A percentile compares a stretch with the other conserved stretches of the same genome.
Evolutionary conservation across 75 land plant species (phyloP).

Genomic region (Cryptomeria japonica): DNA sequence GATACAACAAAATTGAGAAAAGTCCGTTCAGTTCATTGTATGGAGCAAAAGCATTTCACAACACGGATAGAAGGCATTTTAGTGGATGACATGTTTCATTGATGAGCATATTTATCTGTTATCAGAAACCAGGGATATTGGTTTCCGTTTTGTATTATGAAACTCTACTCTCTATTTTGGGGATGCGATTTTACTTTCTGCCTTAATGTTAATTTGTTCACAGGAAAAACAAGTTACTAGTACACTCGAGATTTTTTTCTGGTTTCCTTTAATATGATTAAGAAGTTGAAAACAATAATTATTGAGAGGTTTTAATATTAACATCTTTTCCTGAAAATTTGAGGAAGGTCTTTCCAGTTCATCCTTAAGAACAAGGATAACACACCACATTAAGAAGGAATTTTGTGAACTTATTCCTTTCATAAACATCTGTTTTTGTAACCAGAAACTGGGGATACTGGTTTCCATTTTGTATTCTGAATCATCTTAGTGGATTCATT

Average conservation of each 20-base stretch:
- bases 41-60: not conserved
- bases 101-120: slow-evolving; percentile 3
- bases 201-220: not conserved
- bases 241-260: not conserved
- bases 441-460: not conserved
- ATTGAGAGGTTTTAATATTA: not conserved
- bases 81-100: not conserved
- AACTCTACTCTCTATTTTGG: not conserved
- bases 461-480: not conserved
- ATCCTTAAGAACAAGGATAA: not conserved
- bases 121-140: not conserved
- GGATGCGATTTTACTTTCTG: not conserved
- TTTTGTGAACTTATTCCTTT: not conserved
- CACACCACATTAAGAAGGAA: not conserved
- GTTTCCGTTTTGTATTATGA: slow-evolving; percentile 2
- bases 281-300: not conserved
- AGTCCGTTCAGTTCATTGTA: not conserved
- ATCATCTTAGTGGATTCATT: not conserved
- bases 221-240: not conserved
- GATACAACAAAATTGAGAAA: not conserved
- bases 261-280: not conserved
- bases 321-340: not conserved
- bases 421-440: not conserved
- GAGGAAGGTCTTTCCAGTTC: not conserved
- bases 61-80: not conserved